Percentiles rank a stretch among this genome's conserved stretches.
Conservation (phyloP, 2,329 filamentous ascomycete species). For the Beauveria brongniartii region DNA sequence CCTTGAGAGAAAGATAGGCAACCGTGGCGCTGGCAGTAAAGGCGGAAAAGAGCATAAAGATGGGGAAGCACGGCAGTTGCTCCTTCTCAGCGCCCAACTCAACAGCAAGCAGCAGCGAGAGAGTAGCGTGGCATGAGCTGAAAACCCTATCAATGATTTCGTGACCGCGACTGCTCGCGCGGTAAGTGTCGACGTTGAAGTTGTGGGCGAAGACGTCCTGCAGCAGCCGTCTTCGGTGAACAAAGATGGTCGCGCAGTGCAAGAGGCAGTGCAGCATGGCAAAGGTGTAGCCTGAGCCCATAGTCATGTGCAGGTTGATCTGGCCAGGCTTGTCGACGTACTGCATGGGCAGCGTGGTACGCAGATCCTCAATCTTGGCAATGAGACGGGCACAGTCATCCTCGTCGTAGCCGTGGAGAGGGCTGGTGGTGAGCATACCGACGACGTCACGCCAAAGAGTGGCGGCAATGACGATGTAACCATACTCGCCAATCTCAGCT, state of each 20-base stretch:
- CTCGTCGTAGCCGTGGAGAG: conserved; percentile 44
- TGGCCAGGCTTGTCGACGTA: conserved; percentile 54
- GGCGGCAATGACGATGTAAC: conserved; percentile 52
- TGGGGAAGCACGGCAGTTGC: conserved; percentile 50
- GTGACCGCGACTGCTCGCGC: conserved; percentile 39
- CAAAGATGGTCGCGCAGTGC: conserved; percentile 53
- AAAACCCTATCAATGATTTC: conserved; percentile 49
- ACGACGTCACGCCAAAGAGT: conserved; percentile 56
- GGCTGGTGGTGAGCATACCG: conserved; percentile 50
- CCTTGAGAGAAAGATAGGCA: conserved; percentile 55
- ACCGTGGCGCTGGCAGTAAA: conserved; percentile 55
- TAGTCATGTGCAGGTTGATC: conserved; percentile 54
- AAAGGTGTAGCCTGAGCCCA: conserved; percentile 55
- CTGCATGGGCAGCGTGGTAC: conserved; percentile 47
- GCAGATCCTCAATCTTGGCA: conserved; percentile 46
- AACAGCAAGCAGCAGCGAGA: conserved; percentile 46
- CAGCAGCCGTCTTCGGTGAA: conserved; percentile 50
- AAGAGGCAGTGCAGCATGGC: conserved; percentile 55
- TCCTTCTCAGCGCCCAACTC: conserved; percentile 51
- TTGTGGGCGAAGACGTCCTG: conserved; percentile 46
- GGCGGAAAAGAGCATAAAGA: conserved; percentile 56
- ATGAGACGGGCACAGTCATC: conserved; percentile 43
- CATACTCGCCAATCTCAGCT: conserved; percentile 53
- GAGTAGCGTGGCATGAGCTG: conserved; percentile 50
- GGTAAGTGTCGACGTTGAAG: conserved; percentile 48